Base-by-base conservation (phyloP, 306 rosid species). In the Acmispon strigosus region DNA sequence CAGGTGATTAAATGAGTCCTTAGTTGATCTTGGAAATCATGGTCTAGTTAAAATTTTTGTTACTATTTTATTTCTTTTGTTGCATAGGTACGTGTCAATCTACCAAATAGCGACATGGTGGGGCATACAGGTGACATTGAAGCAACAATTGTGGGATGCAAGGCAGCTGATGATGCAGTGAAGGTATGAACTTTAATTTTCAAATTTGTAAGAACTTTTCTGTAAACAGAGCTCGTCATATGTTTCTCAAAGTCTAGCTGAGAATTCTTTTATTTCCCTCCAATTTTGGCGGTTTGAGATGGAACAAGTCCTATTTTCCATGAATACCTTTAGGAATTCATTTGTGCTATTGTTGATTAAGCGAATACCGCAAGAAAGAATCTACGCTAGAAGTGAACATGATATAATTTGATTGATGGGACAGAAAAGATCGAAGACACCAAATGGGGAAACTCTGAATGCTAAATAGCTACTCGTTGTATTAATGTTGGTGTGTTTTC, bases 81-180 rank as follows among this genome's bases (percentile, higher is more conserved):
- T 70, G 69, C 49, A 13, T 70, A 95, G 99, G 86, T 95, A 6
- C 99, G 99, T 62, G 96, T 95, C 76, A 95, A 95, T 86, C 80
- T 95, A 24, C 99, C 99, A 41, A 95, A 95, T 71, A n/a, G 97
- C 10, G 99, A 95, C 84, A 91, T 89, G 97, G 97, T 91, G 70
- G 99, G 99, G 52, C 99, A 95, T 66, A 79, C 83, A 32, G 99
- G 99, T 78, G 97, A 91, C 76, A 88, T 83, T 12, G 85, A 86
- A 47, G 99, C 99, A 49, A 95, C 99, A 14, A 36, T 95, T 42
- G 99, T 91, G 78, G 99, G 92, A 43, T 95, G 99, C 86, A 95
- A 95, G 89, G 99, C 90, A 69, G 96, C 99, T 50, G 99, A 95
- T 70, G 87, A 78, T 0, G 99, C 96, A 47, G 99, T 95, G 29